phyloP scores from a whole-genome alignment of 2,329 filamentous ascomycete genomes.

The Aspergillus candidus region DNA sequence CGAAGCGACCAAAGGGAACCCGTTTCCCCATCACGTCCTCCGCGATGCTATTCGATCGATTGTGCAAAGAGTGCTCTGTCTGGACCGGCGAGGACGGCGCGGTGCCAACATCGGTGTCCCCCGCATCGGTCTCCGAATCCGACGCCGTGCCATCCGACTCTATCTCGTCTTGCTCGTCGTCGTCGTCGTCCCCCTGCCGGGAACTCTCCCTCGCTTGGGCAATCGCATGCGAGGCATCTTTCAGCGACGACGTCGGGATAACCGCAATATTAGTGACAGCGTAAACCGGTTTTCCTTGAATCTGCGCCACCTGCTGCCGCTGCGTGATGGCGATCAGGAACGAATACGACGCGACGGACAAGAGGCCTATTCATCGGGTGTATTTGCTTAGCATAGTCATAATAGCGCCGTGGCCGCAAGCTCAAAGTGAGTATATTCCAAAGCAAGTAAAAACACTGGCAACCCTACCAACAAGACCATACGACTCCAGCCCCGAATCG shows the following conservation, averaged over 20 bases:
- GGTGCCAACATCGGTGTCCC: constrained; percentile 23
- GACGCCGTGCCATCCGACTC: constrained; percentile 22
- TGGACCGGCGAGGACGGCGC: constrained; percentile 22
- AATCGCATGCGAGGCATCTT: constrained; percentile 69
- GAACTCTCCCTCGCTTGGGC: constrained; percentile 50
- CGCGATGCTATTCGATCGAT: constrained; percentile 58
- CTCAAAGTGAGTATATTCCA: too few relatives aligned
- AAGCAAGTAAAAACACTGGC: background rate
- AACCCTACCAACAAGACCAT: constrained; percentile 52
- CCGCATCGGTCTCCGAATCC: constrained; percentile 24
- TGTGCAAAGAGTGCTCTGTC: constrained; percentile 19
- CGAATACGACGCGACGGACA: constrained; percentile 72
- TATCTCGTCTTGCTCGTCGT: constrained; percentile 28
- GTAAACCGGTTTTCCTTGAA: constrained; percentile 76
- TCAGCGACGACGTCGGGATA: constrained; percentile 75
- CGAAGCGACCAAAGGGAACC: constrained; percentile 82
- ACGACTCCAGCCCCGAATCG: constrained; percentile 41
- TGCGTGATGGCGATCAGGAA: constrained; percentile 84
- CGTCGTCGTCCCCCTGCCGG: constrained; percentile 35
- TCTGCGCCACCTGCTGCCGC: constrained; percentile 80
- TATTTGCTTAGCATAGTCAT: background rate
- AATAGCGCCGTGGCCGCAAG: background rate
- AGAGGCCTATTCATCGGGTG: constrained; percentile 55
- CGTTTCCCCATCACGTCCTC: constrained; percentile 81
- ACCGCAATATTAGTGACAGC: constrained; percentile 81